Percentiles rank a stretch among this genome's conserved stretches.
These are phyloP conservation scores for Fusarium hainanense DNA, from an alignment of 2,329 filamentous ascomycete genomes.

Conservation along the genomic window DNA sequence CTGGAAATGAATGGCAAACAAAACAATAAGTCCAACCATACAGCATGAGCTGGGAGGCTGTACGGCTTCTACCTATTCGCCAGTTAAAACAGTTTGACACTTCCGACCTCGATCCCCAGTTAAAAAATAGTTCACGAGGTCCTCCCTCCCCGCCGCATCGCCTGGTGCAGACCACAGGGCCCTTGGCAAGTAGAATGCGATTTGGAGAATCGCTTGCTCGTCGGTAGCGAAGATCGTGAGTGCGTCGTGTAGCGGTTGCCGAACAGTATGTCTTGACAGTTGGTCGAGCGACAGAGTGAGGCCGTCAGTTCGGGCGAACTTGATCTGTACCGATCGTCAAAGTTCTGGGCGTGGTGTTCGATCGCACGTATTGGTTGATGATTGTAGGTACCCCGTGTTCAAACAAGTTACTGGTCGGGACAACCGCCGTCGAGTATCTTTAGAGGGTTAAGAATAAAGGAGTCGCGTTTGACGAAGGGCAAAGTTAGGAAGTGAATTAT, in stretches of 20 bases:
- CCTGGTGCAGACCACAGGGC: slow-evolving; percentile 50
- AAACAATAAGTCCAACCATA: slow-evolving; percentile 17
- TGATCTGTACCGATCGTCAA: slow-evolving; percentile 12
- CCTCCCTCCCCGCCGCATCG: slow-evolving; percentile 59
- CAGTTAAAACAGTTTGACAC: slow-evolving; percentile 19
- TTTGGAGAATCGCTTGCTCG: slow-evolving; percentile 25
- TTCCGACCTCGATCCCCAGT: slow-evolving; percentile 51
- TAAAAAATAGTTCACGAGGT: slow-evolving; percentile 51
- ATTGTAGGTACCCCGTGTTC: background rate
- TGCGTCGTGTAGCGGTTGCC: background rate
- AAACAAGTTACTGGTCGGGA: slow-evolving; percentile 11
- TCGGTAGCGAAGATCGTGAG: background rate
- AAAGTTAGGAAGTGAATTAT: background rate
- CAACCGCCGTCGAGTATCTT: background rate
- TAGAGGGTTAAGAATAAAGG: background rate
- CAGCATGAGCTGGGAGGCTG: slow-evolving; percentile 26
- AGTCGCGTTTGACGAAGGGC: background rate
- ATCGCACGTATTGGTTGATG: background rate
- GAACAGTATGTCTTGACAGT: background rate
- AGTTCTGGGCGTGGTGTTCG: background rate
- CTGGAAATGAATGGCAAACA: slow-evolving; percentile 20
- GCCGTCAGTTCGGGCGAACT: background rate
- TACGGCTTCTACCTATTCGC: slow-evolving; percentile 11
- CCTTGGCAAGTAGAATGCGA: slow-evolving; percentile 37
- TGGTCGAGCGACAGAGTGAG: background rate